phyloP scores from a whole-genome alignment of 2,329 filamentous ascomycete species.

The Arthrobotrys sphaeroides region DNA sequence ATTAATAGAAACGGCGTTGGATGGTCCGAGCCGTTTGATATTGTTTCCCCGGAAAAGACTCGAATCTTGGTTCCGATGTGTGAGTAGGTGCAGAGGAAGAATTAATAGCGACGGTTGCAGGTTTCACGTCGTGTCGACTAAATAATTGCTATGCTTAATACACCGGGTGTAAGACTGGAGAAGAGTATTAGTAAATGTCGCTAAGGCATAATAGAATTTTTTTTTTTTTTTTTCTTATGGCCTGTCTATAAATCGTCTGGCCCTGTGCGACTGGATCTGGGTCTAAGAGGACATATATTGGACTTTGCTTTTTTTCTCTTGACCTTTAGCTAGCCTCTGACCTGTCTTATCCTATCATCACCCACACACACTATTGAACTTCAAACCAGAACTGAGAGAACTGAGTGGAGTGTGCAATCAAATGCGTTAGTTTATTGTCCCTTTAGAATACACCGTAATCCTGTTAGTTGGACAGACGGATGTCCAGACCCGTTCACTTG shows the following conservation, averaged over 20 bases:
- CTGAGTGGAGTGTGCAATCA: conserved; percentile 13
- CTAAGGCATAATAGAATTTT: conserved; percentile 43
- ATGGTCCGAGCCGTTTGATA: conserved; percentile 36
- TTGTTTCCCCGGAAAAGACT: conserved; percentile 22
- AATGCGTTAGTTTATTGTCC: conserved; percentile 24
- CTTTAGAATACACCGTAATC: background rate
- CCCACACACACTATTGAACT: conserved; percentile 43
- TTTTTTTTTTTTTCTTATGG: conserved; percentile 27
- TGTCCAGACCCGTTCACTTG: conserved; percentile 4
- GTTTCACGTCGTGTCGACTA: conserved; percentile 52
- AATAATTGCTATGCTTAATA: conserved; percentile 46
- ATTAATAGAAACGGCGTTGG: conserved; percentile 27
- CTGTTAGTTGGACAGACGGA: background rate
- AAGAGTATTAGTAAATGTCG: conserved; percentile 37
- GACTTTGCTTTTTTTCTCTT: conserved; percentile 39
- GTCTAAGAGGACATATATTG: conserved; percentile 20
- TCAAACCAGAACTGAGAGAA: conserved; percentile 36
- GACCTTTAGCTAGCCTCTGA: conserved; percentile 24
- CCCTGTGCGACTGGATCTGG: conserved; percentile 39
- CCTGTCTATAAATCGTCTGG: conserved; percentile 38
- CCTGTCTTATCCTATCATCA: conserved; percentile 43
- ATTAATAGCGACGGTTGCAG: conserved; percentile 24
- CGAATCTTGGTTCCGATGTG: background rate
- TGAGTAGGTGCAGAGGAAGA: conserved; percentile 14
- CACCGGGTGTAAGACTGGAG: conserved; percentile 24